Evolutionary conservation across 305 asterid species (phyloP).

Genomic region (Petunia hybrid): DNA sequence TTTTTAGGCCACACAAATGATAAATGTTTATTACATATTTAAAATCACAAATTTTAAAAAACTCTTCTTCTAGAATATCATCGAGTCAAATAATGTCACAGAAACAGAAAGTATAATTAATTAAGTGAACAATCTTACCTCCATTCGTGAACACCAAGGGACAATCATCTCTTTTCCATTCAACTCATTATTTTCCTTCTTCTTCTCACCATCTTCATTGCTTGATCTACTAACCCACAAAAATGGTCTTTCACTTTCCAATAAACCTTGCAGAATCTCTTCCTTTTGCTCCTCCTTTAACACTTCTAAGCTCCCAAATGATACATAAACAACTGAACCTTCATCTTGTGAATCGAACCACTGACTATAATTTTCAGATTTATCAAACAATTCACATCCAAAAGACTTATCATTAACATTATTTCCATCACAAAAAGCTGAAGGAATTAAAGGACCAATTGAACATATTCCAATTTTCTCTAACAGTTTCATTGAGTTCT

Average conservation of each 20-base stretch:
- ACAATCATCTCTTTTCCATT: slow-evolving; percentile 53
- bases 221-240: slow-evolving; percentile 53
- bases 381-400: slow-evolving; percentile 52
- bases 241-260: slow-evolving; percentile 47
- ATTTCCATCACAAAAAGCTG: slow-evolving; percentile 43
- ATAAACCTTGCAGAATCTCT: slow-evolving; percentile 54
- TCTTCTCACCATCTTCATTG: slow-evolving; percentile 24
- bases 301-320: slow-evolving; percentile 64
- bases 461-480: slow-evolving; percentile 34
- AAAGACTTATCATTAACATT: slow-evolving; percentile 47
- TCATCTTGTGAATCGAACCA: slow-evolving; percentile 54
- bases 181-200: slow-evolving; percentile 27
- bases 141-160: slow-evolving; percentile 66
- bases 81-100: too few relatives aligned
- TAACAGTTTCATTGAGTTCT: slow-evolving; percentile 38
- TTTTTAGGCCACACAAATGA: too few relatives aligned
- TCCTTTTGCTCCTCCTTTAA: slow-evolving; percentile 45
- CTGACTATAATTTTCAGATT: slow-evolving; percentile 39
- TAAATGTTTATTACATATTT: too few relatives aligned
- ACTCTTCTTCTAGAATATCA: too few relatives aligned
- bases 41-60: too few relatives aligned
- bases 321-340: slow-evolving; percentile 54
- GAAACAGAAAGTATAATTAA: too few relatives aligned
- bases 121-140: slow-evolving; percentile 33
- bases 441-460: slow-evolving; percentile 65